These are phyloP conservation scores for Amanita polypyramis DNA, from an alignment of 768 basidiomycete genomes.

Conservation along the genomic window DNA sequence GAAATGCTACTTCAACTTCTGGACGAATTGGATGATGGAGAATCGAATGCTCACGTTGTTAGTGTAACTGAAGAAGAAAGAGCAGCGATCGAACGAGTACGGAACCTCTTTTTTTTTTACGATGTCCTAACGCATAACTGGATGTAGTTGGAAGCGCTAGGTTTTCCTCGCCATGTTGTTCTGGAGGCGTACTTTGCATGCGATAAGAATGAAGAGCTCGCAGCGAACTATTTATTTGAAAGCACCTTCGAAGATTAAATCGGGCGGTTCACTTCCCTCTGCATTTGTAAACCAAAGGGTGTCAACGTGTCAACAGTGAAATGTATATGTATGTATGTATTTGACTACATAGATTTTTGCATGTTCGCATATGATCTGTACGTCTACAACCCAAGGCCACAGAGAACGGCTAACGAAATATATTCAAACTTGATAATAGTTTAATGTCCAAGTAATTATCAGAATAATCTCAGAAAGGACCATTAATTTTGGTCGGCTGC, in stretches of 20 bases:
- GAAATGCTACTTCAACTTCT: slow-evolving; percentile 57
- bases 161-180: slow-evolving; percentile 75
- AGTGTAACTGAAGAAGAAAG: slow-evolving; percentile 80
- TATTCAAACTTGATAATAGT: background rate
- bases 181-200: slow-evolving; percentile 90
- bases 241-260: slow-evolving; percentile 33
- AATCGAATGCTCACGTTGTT: slow-evolving; percentile 44
- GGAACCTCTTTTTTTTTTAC: slow-evolving; percentile 17
- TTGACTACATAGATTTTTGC: background rate
- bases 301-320: background rate
- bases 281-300: background rate
- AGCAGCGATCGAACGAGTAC: slow-evolving; percentile 81
- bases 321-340: background rate
- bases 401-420: background rate
- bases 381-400: background rate
- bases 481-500: slow-evolving; percentile 24
- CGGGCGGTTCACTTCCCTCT: no score
- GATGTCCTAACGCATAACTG: background rate
- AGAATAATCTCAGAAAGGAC: slow-evolving; percentile 21
- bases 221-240: slow-evolving; percentile 92
- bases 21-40: slow-evolving; percentile 30
- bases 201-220: slow-evolving; percentile 94
- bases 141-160: slow-evolving; percentile 69
- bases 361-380: background rate
- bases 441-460: background rate